These are phyloP conservation scores for Ophiostoma ips DNA, from an alignment of 2,329 filamentous ascomycete species.

Conservation along the genomic window DNA sequence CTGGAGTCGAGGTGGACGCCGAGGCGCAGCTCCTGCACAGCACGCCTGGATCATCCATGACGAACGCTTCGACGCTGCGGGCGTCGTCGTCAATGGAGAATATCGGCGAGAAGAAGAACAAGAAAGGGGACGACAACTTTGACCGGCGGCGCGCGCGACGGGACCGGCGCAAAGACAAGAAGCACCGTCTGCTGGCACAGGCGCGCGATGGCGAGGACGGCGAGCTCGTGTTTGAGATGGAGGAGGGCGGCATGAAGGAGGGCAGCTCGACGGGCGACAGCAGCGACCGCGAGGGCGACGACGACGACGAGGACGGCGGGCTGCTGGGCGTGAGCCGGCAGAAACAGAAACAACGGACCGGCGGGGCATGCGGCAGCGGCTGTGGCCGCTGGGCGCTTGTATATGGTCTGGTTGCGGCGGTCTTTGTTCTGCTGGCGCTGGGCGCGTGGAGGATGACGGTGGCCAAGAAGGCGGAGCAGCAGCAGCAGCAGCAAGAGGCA, in stretches of 20 bases:
- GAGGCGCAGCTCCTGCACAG: neutral
- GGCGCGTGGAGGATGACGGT: slow-evolving; percentile 45
- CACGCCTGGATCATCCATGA: neutral
- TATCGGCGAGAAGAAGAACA: slow-evolving; percentile 11
- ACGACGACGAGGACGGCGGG: slow-evolving; percentile 42
- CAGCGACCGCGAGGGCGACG: slow-evolving; percentile 46
- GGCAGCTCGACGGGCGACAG: slow-evolving; percentile 50
- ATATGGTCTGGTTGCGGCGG: slow-evolving; percentile 35
- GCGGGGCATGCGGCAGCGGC: slow-evolving; percentile 19
- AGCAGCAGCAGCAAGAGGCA: neutral
- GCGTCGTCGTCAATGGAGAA: slow-evolving; percentile 24
- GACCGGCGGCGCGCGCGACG: slow-evolving; percentile 22
- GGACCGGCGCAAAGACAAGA: slow-evolving; percentile 37
- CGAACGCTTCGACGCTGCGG: slow-evolving; percentile 13
- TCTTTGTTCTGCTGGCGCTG: slow-evolving; percentile 41
- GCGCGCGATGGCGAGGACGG: slow-evolving; percentile 53
- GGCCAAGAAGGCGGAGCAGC: slow-evolving; percentile 20
- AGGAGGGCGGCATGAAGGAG: slow-evolving; percentile 60
- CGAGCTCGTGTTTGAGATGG: slow-evolving; percentile 79
- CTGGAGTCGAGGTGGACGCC: neutral
- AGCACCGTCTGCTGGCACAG: slow-evolving; percentile 35
- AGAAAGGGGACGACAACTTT: no score
- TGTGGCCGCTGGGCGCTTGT: slow-evolving; percentile 39
- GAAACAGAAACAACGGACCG: neutral
- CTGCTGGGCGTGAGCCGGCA: neutral